These are phyloP conservation scores for Sordaria brevicollis DNA, from an alignment of 495 filamentous ascomycete genomes.

Conservation along the genomic window DNA sequence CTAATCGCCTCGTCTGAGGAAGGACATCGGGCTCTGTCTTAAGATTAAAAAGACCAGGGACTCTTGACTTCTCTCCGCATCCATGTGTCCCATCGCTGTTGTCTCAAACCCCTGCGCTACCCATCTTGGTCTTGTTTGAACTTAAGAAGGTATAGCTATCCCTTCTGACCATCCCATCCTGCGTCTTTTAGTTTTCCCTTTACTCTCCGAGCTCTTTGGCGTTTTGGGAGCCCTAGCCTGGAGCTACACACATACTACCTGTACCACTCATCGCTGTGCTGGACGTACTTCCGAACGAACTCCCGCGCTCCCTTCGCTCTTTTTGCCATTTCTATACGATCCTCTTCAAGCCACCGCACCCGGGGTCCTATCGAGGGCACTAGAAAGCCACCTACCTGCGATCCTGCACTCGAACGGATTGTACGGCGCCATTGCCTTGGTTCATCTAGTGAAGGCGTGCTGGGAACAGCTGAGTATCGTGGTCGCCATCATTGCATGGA, in stretches of 20 bases:
- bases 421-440: slow-evolving; percentile 13
- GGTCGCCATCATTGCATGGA: background rate
- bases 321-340: slow-evolving; percentile 15
- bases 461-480: background rate
- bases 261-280: slow-evolving; percentile 12
- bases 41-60: slow-evolving; percentile 19
- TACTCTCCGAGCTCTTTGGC: background rate
- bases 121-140: slow-evolving; percentile 4
- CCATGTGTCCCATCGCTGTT: slow-evolving; percentile 20
- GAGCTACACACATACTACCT: slow-evolving; percentile 7
- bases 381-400: slow-evolving; percentile 12
- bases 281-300: slow-evolving; percentile 7
- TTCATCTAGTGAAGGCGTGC: slow-evolving; percentile 3
- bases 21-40: slow-evolving; percentile 11
- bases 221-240: background rate
- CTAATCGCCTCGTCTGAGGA: slow-evolving; percentile 9
- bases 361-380: slow-evolving; percentile 12
- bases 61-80: slow-evolving; percentile 18
- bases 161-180: slow-evolving; percentile 5
- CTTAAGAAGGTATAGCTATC: slow-evolving; percentile 21
- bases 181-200: slow-evolving; percentile 2
- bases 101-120: slow-evolving; percentile 28
- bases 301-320: slow-evolving; percentile 1
- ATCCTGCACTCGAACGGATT: slow-evolving; percentile 13
- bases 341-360: slow-evolving; percentile 14